phyloP scores from a whole-genome alignment of 2,329 filamentous ascomycete genomes.

The Pseudocercospora pini-densiflorae region DNA sequence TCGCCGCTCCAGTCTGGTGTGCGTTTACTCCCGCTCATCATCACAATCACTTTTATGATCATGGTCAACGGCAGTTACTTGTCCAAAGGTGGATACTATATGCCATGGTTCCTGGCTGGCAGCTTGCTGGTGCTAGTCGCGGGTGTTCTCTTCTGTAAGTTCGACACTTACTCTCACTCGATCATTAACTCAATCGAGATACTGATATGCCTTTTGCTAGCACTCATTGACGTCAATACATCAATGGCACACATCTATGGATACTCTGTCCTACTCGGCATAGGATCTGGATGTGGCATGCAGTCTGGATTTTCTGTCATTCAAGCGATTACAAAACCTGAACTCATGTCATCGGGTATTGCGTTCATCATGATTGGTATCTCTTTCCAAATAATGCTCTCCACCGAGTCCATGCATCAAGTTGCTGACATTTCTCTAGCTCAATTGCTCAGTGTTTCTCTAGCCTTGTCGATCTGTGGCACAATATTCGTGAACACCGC shows the following conservation, averaged over 20 bases:
- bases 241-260: constrained; percentile 19
- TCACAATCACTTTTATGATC: constrained; percentile 43
- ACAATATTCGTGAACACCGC: too few relatives aligned
- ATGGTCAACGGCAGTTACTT: constrained; percentile 32
- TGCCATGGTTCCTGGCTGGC: constrained; percentile 23
- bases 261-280: constrained; percentile 18
- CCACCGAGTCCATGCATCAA: too few relatives aligned
- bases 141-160: constrained; percentile 6
- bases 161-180: too few relatives aligned
- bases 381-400: too few relatives aligned
- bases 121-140: constrained; percentile 14
- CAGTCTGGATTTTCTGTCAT: constrained; percentile 7
- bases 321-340: neutral
- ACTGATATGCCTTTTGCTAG: constrained; percentile 3
- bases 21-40: constrained; percentile 49
- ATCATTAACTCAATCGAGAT: too few relatives aligned
- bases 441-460: too few relatives aligned
- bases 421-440: too few relatives aligned
- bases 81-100: neutral
- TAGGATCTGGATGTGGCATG: constrained; percentile 15
- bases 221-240: constrained; percentile 15
- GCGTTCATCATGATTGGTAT: too few relatives aligned
- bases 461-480: too few relatives aligned
- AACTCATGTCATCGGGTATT: too few relatives aligned
- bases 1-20: constrained; percentile 47